Conservation (phyloP, 2,329 filamentous ascomycete species). For the Arachnomyces sp. region DNA sequence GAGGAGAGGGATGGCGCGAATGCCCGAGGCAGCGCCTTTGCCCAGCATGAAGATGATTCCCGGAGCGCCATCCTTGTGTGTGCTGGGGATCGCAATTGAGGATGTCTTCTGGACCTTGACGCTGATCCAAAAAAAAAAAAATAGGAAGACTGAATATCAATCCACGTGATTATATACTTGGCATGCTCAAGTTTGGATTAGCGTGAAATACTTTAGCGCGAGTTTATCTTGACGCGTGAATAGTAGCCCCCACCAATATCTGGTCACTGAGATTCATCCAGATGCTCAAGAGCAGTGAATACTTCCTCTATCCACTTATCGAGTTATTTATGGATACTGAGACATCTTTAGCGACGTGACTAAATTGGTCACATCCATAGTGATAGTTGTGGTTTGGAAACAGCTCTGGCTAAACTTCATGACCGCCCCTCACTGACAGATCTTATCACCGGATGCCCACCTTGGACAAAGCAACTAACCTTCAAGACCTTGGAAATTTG, state of each 20-base stretch:
- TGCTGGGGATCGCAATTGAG: constrained; percentile 1
- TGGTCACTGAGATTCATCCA: too few relatives aligned
- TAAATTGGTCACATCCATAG: constrained; percentile 4
- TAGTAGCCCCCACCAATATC: too few relatives aligned
- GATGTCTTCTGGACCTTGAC: constrained; percentile 11
- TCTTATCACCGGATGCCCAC: too few relatives aligned
- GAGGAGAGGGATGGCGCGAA: constrained; percentile 24
- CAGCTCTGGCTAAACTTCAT: constrained; percentile 1
- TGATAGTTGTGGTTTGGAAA: constrained; percentile 1
- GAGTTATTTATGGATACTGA: constrained; percentile 1
- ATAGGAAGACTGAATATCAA: neutral
- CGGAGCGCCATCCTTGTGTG: constrained; percentile 31
- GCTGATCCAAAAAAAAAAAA: constrained; percentile 1
- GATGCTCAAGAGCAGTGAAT: too few relatives aligned
- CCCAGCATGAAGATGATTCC: constrained; percentile 32
- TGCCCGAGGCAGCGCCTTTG: constrained; percentile 30
- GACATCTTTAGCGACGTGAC: constrained; percentile 4
- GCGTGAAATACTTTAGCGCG: too few relatives aligned
- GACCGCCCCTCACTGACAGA: too few relatives aligned
- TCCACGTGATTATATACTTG: too few relatives aligned
- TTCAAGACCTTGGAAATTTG: too few relatives aligned
- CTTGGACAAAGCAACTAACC: too few relatives aligned
- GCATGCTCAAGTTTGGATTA: too few relatives aligned
- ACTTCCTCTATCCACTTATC: neutral
- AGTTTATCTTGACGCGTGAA: too few relatives aligned